Evolutionary conservation across 169 alveolate genomes (phyloP).

Genomic region (Plasmodium fragile): DNA sequence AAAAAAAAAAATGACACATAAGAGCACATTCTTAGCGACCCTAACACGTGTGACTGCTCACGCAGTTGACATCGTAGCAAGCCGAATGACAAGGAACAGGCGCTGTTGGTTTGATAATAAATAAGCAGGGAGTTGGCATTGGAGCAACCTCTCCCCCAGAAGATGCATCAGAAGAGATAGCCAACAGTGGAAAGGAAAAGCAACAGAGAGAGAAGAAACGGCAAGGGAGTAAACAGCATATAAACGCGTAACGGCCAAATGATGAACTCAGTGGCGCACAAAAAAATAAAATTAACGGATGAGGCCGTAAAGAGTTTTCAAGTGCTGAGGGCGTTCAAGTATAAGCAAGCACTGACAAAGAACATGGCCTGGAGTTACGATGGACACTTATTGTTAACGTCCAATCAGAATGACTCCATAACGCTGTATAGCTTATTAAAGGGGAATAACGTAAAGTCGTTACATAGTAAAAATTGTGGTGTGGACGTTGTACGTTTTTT

Average conservation of each 20-base stretch:
- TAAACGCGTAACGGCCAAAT: not conserved
- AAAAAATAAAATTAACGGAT: conserved; percentile 60
- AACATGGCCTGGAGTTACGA: conserved; percentile 57
- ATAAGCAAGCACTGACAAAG: conserved; percentile 45
- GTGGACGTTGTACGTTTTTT: conserved; percentile 62
- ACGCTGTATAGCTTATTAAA: conserved; percentile 48
- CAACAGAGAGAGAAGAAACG: not conserved
- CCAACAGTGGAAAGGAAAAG: not conserved
- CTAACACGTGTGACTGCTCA: not conserved
- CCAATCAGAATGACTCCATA: conserved; percentile 50
- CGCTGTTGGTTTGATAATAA: not conserved
- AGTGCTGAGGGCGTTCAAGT: conserved; percentile 60
- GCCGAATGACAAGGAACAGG: not conserved
- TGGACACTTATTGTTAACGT: conserved; percentile 48
- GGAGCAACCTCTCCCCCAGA: not conserved
- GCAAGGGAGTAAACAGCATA: not conserved
- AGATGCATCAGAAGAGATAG: not conserved
- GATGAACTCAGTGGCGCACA: conserved; percentile 39
- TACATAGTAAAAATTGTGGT: conserved; percentile 70
- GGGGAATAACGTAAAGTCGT: conserved; percentile 31
- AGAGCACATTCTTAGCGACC: not conserved
- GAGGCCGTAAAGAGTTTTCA: conserved; percentile 31
- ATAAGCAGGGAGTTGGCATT: not conserved
- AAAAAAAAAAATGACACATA: not conserved
- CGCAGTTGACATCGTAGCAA: not conserved